A percentile compares a stretch with the other conserved stretches of the same genome.
These are phyloP conservation scores for Vickermania spadyakhi DNA, from an alignment of 208 protist species.

Conservation along the genomic window DNA sequence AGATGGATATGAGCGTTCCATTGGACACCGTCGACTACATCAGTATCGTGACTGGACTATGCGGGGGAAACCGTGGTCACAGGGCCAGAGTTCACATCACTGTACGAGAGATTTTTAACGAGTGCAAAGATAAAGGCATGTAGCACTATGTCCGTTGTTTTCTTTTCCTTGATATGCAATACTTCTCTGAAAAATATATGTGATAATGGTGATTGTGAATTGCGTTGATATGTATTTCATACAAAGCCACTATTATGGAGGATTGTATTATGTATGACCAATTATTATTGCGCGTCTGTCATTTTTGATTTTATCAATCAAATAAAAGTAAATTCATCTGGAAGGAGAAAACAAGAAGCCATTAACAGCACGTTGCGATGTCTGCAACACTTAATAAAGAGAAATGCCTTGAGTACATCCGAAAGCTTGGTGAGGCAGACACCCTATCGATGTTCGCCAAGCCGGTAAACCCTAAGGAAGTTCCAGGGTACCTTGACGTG, in stretches of 20 bases:
- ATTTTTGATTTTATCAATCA: no score
- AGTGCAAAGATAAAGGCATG: conserved; percentile 24
- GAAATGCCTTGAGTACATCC: conserved; percentile 50
- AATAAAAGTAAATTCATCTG: no score
- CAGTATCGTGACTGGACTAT: conserved; percentile 81
- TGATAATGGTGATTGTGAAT: neutral
- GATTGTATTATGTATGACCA: no score
- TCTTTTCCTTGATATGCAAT: neutral
- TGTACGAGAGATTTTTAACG: conserved; percentile 31
- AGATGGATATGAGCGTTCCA: conserved; percentile 59
- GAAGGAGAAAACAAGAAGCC: no score
- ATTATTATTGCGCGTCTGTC: no score
- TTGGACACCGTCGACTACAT: conserved; percentile 46
- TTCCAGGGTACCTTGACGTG: conserved; percentile 68
- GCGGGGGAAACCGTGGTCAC: conserved; percentile 71
- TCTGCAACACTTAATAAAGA: conserved; percentile 33
- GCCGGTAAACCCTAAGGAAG: conserved; percentile 64
- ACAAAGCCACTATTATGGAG: neutral
- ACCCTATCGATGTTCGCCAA: conserved; percentile 82
- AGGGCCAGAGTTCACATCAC: conserved; percentile 41
- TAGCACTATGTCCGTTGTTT: neutral
- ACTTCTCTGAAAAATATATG: neutral
- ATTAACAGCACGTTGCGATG: no score
- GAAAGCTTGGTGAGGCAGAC: conserved; percentile 66
- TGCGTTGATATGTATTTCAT: neutral